Evolutionary conservation across 2,329 filamentous ascomycete species (phyloP).

Genomic region (Whalleya microplaca): DNA sequence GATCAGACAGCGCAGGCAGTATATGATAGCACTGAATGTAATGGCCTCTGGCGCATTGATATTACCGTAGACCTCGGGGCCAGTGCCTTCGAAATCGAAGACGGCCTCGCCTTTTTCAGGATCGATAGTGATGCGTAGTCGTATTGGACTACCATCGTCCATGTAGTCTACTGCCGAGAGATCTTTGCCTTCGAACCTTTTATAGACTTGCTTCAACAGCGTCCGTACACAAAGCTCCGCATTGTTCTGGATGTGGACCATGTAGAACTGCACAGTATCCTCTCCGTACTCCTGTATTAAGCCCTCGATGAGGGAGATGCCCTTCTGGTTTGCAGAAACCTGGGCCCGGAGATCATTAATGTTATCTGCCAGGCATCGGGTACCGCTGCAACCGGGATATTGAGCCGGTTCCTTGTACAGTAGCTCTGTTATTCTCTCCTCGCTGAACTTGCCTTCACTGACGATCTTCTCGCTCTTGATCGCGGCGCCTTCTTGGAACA

Average conservation of each 20-base stretch:
- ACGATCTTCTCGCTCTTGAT: constrained; percentile 69
- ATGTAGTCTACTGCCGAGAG: constrained; percentile 74
- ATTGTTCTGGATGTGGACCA: constrained; percentile 75
- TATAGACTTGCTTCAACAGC: constrained; percentile 68
- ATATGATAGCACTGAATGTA: constrained; percentile 78
- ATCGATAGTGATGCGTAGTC: constrained; percentile 72
- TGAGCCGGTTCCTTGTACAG: constrained; percentile 71
- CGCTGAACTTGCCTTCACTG: constrained; percentile 74
- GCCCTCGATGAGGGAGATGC: constrained; percentile 71
- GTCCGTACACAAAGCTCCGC: constrained; percentile 72
- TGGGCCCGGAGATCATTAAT: constrained; percentile 81
- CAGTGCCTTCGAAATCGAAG: constrained; percentile 77
- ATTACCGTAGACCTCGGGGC: constrained; percentile 74
- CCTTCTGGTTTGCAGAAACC: constrained; percentile 78
- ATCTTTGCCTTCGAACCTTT: constrained; percentile 68
- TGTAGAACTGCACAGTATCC: constrained; percentile 76
- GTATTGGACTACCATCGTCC: constrained; percentile 77
- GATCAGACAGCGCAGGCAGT: constrained; percentile 75
- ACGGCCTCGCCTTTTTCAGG: constrained; percentile 71
- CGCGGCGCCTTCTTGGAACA: constrained; percentile 60
- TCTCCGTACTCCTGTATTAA: constrained; percentile 76
- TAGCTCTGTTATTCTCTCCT: constrained; percentile 70
- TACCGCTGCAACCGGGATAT: constrained; percentile 73
- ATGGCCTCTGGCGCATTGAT: constrained; percentile 78
- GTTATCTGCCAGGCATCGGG: constrained; percentile 74